A percentile compares a stretch with the other conserved stretches of the same genome.
phyloP scores from a whole-genome alignment of 129 eudicot genomes.

The Artemisia tridentata region DNA sequence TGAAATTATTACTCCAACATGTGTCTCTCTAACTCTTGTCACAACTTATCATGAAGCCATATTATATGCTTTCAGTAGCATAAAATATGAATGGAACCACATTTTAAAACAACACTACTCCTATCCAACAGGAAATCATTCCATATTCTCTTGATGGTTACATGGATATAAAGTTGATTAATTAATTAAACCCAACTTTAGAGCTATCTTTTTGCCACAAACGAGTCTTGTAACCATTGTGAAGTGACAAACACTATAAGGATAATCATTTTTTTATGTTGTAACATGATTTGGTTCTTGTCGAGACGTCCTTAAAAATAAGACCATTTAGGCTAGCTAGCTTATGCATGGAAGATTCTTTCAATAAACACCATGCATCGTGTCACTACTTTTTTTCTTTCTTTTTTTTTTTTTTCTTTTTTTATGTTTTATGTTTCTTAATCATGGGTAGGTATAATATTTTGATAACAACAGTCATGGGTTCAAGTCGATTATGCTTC shows the following conservation, averaged over 20 bases:
- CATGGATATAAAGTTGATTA: constrained; percentile 31
- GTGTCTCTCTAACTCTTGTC: constrained; percentile 32
- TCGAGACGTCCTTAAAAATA: background rate
- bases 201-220: constrained; percentile 23
- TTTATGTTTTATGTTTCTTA: background rate
- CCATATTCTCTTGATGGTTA: constrained; percentile 15
- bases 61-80: constrained; percentile 23
- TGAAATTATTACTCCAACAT: constrained; percentile 28
- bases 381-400: constrained; percentile 4
- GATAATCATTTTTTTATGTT: background rate
- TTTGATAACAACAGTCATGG: background rate
- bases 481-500: too few species aligned
- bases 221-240: constrained; percentile 18
- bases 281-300: constrained; percentile 4
- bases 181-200: constrained; percentile 27
- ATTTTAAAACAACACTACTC: constrained; percentile 26
- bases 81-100: constrained; percentile 24
- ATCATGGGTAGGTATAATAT: background rate
- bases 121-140: constrained; percentile 30
- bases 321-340: background rate
- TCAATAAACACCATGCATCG: constrained; percentile 13
- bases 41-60: constrained; percentile 25
- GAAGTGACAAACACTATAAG: constrained; percentile 29
- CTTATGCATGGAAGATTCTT: constrained; percentile 9
- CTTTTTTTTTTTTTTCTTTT: background rate